These are phyloP conservation scores for Euclidium syriacum DNA, from an alignment of 345 rosid genomes.

Conservation along the genomic window DNA sequence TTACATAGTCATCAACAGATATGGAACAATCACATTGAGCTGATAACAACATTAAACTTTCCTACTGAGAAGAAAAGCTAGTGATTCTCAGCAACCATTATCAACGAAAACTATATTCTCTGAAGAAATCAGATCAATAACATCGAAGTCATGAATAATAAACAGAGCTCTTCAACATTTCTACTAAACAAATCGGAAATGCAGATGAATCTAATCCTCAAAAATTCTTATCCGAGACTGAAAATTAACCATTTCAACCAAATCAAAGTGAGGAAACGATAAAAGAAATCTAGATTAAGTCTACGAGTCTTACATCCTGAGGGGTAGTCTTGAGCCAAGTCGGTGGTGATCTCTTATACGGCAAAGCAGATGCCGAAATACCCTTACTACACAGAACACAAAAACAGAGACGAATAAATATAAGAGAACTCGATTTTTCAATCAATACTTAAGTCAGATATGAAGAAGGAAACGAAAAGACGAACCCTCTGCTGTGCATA, in stretches of 20 bases:
- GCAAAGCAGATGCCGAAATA: constrained; percentile 79
- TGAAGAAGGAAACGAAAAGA: not conserved
- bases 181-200: not conserved
- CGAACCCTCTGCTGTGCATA: constrained; percentile 70
- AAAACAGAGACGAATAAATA: not conserved
- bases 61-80: not conserved
- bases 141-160: no score
- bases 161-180: no score
- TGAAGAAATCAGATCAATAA: no score
- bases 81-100: not conserved
- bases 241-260: not conserved
- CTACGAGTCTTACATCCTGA: constrained; percentile 44
- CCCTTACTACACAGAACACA: constrained; percentile 45
- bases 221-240: not conserved
- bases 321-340: constrained; percentile 61
- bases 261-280: not conserved
- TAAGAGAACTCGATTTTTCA: not conserved
- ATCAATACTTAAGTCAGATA: not conserved
- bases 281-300: not conserved
- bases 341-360: constrained; percentile 74
- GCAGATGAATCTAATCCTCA: not conserved
- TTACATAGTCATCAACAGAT: no score
- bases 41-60: not conserved
- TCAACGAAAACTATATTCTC: not conserved
- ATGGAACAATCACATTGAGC: not conserved